phyloP scores from a whole-genome alignment of 768 basidiomycete species.

The Flagelloscypha sp. region DNA sequence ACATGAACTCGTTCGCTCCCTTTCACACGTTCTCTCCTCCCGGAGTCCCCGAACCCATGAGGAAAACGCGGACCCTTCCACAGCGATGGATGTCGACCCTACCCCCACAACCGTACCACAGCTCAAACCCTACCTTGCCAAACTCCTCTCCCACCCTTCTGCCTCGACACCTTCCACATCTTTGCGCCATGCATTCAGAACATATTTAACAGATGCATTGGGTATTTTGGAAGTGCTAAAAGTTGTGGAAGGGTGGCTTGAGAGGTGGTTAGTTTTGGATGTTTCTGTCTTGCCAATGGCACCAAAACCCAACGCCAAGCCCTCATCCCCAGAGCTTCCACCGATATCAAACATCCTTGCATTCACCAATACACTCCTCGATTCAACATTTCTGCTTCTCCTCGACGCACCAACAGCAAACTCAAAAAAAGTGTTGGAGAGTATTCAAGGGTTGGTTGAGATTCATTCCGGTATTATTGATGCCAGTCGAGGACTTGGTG shows the following conservation, averaged over 20 bases:
- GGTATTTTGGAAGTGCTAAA: conserved; percentile 38
- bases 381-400: no score
- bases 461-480: no score
- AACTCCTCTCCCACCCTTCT: conserved; percentile 29
- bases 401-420: no score
- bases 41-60: conserved; percentile 19
- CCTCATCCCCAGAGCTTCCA: no score
- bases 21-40: conserved; percentile 34
- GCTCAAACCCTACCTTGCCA: conserved; percentile 28
- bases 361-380: no score
- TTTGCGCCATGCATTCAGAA: conserved; percentile 44
- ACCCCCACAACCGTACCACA: conserved; percentile 15
- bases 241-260: conserved; percentile 44
- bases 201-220: conserved; percentile 39
- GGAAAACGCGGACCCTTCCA: conserved; percentile 22
- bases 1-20: conserved; percentile 46
- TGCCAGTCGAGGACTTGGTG: no score
- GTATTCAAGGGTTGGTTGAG: no score
- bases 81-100: conserved; percentile 33
- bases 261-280: no score
- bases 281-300: no score
- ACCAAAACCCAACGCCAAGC: no score
- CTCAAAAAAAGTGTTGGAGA: no score
- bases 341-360: no score
- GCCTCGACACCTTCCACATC: conserved; percentile 27